Conservation (phyloP, 805 yeast genomes). For the Wickerhamomyces sydowiorum region DNA sequence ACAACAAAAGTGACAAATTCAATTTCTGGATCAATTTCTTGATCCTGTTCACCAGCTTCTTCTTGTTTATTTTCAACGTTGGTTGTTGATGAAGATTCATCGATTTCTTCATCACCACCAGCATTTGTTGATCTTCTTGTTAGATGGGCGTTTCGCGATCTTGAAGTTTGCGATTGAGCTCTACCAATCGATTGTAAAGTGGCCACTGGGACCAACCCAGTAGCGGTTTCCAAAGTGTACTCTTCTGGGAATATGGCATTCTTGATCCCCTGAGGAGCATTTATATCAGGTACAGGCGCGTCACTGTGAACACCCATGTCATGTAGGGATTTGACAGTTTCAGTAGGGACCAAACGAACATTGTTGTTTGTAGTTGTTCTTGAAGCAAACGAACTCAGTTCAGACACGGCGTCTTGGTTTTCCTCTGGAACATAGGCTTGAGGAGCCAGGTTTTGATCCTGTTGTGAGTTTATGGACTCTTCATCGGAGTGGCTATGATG, state of each 20-base stretch:
- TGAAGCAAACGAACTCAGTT: slow-evolving; percentile 26
- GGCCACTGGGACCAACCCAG: slow-evolving; percentile 80
- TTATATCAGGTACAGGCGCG: slow-evolving; percentile 50
- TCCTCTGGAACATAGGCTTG: slow-evolving; percentile 35
- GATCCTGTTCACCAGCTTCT: slow-evolving; percentile 7
- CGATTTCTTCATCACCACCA: slow-evolving; percentile 15
- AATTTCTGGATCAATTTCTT: slow-evolving; percentile 53
- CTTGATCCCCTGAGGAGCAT: slow-evolving; percentile 46
- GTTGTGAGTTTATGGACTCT: slow-evolving; percentile 18
- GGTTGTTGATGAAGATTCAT: slow-evolving; percentile 24
- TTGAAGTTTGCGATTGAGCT: slow-evolving; percentile 27
- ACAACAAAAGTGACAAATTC: slow-evolving; percentile 80
- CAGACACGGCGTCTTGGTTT: slow-evolving; percentile 41
- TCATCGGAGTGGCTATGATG: slow-evolving; percentile 9
- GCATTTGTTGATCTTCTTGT: slow-evolving; percentile 17
- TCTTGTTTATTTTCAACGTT: slow-evolving; percentile 24
- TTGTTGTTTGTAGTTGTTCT: slow-evolving; percentile 14
- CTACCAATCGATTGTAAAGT: slow-evolving; percentile 69
- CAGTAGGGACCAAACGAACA: slow-evolving; percentile 49
- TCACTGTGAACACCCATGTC: slow-evolving; percentile 55
- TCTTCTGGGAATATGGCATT: slow-evolving; percentile 89
- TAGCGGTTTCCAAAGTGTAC: slow-evolving; percentile 78
- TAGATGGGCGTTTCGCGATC: slow-evolving; percentile 32
- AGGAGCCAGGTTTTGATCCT: slow-evolving; percentile 19
- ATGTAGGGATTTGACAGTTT: slow-evolving; percentile 65